These are phyloP conservation scores for Stygiomarasmius scandens DNA, from an alignment of 1,284 basidiomycete genomes.

Conservation along the genomic window DNA sequence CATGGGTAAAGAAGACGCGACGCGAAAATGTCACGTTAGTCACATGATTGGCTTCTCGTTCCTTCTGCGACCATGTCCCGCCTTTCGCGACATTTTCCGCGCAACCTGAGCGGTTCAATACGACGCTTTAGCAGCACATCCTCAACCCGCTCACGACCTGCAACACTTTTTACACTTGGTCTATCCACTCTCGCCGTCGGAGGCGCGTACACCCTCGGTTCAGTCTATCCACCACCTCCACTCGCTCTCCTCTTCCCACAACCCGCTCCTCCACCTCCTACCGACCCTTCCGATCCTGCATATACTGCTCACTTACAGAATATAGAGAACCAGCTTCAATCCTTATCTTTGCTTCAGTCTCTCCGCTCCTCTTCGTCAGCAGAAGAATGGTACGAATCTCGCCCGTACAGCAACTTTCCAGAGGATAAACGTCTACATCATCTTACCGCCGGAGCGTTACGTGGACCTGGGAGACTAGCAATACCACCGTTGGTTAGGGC, in stretches of 20 bases:
- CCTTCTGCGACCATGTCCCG: too few species aligned
- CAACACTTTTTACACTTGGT: too few species aligned
- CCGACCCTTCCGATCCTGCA: background rate
- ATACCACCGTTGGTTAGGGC: conserved; percentile 76
- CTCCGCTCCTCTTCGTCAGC: conserved; percentile 49
- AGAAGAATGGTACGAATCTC: conserved; percentile 71
- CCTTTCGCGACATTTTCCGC: too few species aligned
- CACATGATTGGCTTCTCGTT: too few species aligned
- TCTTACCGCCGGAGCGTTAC: conserved; percentile 82
- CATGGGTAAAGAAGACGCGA: too few species aligned
- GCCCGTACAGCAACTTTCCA: conserved; percentile 75
- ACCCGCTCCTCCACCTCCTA: background rate
- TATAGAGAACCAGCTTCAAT: conserved; percentile 52
- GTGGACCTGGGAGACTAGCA: conserved; percentile 85
- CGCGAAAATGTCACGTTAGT: too few species aligned
- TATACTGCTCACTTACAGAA: conserved; percentile 53
- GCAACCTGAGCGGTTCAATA: too few species aligned
- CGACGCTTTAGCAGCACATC: too few species aligned
- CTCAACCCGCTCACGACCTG: too few species aligned
- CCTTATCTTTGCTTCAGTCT: conserved; percentile 60
- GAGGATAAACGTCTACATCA: conserved; percentile 76
- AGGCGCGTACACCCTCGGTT: conserved; percentile 1
- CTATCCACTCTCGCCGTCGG: too few species aligned
- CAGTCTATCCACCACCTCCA: conserved; percentile 1
- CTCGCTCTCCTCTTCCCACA: background rate